Base-by-base conservation (phyloP, 2,329 filamentous ascomycete species). In the Calonectria honghensis region DNA sequence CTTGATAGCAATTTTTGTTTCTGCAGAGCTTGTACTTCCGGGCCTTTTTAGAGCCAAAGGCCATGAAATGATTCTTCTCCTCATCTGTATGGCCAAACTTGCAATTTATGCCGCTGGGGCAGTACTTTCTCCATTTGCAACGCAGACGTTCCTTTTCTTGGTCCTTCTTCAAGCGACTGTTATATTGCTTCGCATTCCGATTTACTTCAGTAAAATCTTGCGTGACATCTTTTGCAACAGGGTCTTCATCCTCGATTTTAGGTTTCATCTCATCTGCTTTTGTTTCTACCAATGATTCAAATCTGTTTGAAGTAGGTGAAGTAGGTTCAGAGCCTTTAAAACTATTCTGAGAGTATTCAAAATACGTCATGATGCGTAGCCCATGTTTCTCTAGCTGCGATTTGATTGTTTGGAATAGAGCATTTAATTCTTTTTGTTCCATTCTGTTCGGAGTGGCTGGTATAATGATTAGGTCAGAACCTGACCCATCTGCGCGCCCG, bases 71-170 rank as follows among this genome's bases (percentile, higher is more conserved):
- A 13, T 41, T 63, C 24, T 63, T 63, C 24, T 63, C 57, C 18
- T 63, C 57, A 6, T 63, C 57, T 27, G 57, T 63, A 13, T 63
- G 57, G 24, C 57, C 57, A 63, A 63, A 63, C 27, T 63, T 63
- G 57, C 57, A 63, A 24, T 63, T 63, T 3, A 20, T 16, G 6
- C 35, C 57, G 10, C 24, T 63, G 1, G 57, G 57, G 35, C 57
- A 63, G 24, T 41, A 63, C 57, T 63, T 63, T 41, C 57, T 6
- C 57, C 57, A 63, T 7, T 63, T 63, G 57, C 57, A 63, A 6
- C 57, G 57, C n/a, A 63, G 9, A 63, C 57, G 57, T 41, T 63
- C 57, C 16, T 63, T 63, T 63, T 63, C 57, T 6, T 63, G 57
- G 9, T 63, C 57, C 57, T 63, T 63, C 35, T 63, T 63, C 57